Base-by-base conservation (phyloP, 805 yeast species). In the Candida xyloterini region DNA sequence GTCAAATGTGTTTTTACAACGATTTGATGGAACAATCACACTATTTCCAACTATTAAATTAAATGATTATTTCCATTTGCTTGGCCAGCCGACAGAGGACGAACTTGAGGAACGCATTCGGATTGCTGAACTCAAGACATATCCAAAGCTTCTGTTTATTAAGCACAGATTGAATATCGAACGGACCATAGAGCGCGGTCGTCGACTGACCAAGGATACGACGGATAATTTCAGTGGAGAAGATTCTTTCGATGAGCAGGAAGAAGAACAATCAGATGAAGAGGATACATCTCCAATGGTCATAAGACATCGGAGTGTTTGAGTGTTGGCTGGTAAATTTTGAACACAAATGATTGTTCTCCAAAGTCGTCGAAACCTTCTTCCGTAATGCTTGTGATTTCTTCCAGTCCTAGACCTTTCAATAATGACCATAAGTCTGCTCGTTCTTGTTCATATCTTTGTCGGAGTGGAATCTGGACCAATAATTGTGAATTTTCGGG, bases 331-430 rank as follows among this genome's bases (percentile, higher is more conserved):
- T 39, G 43, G 29, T 47, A 60, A 39, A 57, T 53, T 44, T 71
- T 75, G 58, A 74, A 78, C 28, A 78, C 59, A 53, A 80, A 90
- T 18, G 67, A 57, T 39, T 79, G 80, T 22, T 70, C 71, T 0
- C 97, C 97, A 68, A 88, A 90, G 57, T 90, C 97, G 56, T 91
- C 99, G 40, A 63, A 65, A 0, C 96, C 97, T 4, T 70, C 62
- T 43, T 84, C 88, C 3, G 59, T 52, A 9, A 63, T 71, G 29
- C 66, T 63, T 5, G 61, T 60, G 0, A 55, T 46, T n/a, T 52
- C 73, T 43, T n/a, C 30, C 37, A 51, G 71, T 37, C 69, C 65
- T 3, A 59, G 44, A 1, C 57, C 56, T 1, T 51, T 53, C 28
- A 91, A 52, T 9, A 83, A 56, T 0, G 41, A 40, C 84, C 90